A percentile compares a stretch with the other conserved stretches of the same genome.
Conservation (phyloP, 768 basidiomycete species). For the Rhizopogon vulgaris region DNA sequence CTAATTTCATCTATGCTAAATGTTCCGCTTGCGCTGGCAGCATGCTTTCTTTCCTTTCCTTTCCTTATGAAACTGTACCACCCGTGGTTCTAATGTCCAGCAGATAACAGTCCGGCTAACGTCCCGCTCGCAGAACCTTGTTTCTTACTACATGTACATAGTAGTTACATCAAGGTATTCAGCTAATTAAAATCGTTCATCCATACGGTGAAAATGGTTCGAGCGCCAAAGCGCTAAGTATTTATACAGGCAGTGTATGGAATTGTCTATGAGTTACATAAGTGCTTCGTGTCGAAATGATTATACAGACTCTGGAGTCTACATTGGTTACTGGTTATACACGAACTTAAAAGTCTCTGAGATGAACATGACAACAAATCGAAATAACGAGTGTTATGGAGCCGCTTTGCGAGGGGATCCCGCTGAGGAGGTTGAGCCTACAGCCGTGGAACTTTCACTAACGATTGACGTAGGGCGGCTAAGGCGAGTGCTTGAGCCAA, state of each 20-base stretch:
- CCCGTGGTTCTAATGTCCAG: no score
- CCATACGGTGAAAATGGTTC: background rate
- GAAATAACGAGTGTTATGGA: conserved; percentile 6
- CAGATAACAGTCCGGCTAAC: no score
- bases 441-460: conserved; percentile 14
- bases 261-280: background rate
- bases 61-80: no score
- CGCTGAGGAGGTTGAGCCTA: conserved; percentile 12
- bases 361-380: background rate
- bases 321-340: background rate
- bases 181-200: no score
- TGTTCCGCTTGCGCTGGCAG: no score
- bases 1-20: no score
- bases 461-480: conserved; percentile 44
- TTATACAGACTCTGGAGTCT: background rate
- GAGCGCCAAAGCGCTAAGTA: background rate
- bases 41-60: no score
- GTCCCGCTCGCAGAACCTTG: no score
- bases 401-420: conserved; percentile 25
- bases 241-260: background rate
- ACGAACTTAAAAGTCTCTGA: background rate
- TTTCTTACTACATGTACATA: no score
- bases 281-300: background rate
- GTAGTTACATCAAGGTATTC: no score
- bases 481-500: conserved; percentile 33